phyloP scores from a whole-genome alignment of 257 asterid species.

The Osmanthus fragrans region DNA sequence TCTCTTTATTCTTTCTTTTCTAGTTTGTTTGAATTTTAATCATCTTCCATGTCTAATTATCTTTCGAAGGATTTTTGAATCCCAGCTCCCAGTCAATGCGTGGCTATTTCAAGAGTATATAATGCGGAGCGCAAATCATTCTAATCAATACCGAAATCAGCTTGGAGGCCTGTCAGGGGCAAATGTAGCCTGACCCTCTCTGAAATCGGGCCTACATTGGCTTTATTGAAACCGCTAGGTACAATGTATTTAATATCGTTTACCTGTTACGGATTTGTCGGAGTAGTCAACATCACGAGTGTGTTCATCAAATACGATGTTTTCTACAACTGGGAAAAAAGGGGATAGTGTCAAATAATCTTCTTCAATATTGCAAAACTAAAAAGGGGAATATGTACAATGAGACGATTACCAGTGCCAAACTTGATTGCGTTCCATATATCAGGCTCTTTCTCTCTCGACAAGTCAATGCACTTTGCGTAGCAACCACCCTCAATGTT shows the following conservation, averaged over 20 bases:
- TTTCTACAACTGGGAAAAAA: slow-evolving; percentile 63
- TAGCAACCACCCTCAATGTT: slow-evolving; percentile 98
- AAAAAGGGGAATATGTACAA: neutral
- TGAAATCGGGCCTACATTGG: too few relatives aligned
- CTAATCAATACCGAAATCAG: neutral
- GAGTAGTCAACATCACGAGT: slow-evolving; percentile 56
- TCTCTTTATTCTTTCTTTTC: too few relatives aligned
- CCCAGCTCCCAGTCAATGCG: neutral
- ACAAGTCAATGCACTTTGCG: slow-evolving; percentile 87
- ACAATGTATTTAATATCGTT: slow-evolving; percentile 33
- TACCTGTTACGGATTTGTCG: slow-evolving; percentile 82
- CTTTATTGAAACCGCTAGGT: neutral
- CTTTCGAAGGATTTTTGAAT: too few relatives aligned
- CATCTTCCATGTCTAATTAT: neutral
- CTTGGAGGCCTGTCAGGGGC: neutral
- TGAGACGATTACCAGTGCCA: slow-evolving; percentile 59
- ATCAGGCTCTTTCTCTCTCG: slow-evolving; percentile 93
- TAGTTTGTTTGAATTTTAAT: too few relatives aligned
- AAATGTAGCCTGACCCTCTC: neutral
- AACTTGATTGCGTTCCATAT: slow-evolving; percentile 96
- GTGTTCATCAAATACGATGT: slow-evolving; percentile 92
- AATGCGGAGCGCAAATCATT: neutral
- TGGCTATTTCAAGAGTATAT: neutral
- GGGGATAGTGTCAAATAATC: slow-evolving; percentile 14
- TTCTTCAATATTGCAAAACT: neutral